Conservation (phyloP, 2,329 filamentous ascomycete genomes). For the Colletotrichum musae region DNA sequence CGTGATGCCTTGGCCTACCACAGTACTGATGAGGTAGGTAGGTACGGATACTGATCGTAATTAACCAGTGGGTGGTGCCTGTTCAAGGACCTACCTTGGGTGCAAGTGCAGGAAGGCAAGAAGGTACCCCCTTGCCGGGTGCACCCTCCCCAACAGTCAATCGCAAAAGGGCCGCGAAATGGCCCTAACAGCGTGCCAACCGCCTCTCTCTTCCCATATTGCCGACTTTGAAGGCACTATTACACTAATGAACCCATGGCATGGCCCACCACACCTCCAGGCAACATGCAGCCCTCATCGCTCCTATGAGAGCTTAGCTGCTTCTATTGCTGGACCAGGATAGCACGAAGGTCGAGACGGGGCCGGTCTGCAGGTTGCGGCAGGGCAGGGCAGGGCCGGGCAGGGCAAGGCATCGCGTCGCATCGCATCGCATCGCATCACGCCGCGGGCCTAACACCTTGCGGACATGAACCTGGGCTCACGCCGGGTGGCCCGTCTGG, state of each 20-base stretch:
- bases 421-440: conserved; percentile 33
- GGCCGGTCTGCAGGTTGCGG: conserved; percentile 2
- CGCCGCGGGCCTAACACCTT: conserved; percentile 28
- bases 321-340: conserved; percentile 17
- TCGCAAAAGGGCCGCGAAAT: conserved; percentile 1
- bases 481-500: conserved; percentile 18
- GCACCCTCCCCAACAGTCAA: conserved; percentile 16
- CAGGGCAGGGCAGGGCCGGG: conserved; percentile 15
- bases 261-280: conserved; percentile 36
- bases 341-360: conserved; percentile 17
- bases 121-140: conserved; percentile 15
- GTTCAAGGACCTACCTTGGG: neutral
- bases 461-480: conserved; percentile 4
- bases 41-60: neutral
- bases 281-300: conserved; percentile 9
- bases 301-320: conserved; percentile 25
- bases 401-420: conserved; percentile 16
- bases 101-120: neutral
- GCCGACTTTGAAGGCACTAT: neutral
- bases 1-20: neutral
- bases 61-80: conserved; percentile 5
- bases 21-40: neutral
- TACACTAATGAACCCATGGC: conserved; percentile 19
- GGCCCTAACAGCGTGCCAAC: conserved; percentile 23
- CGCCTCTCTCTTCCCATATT: conserved; percentile 27